phyloP scores from a whole-genome alignment of 2,329 filamentous ascomycete genomes.

The Paramyrothecium sp. region DNA sequence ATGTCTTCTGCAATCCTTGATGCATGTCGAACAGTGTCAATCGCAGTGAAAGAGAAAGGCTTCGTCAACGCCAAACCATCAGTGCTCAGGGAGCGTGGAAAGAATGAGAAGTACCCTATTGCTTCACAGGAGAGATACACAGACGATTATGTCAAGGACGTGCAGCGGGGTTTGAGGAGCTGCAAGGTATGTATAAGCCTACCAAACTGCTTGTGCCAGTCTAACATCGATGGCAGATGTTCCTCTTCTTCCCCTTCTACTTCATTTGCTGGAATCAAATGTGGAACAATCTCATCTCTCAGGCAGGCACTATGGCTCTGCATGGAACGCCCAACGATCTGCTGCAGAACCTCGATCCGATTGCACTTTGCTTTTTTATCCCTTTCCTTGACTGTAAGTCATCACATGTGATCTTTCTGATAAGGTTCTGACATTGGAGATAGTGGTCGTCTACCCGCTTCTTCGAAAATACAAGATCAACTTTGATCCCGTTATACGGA shows the following conservation, averaged over 20 bases:
- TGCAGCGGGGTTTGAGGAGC: slow-evolving; percentile 15
- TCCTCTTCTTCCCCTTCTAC: slow-evolving; percentile 10
- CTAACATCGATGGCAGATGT: slow-evolving; percentile 5
- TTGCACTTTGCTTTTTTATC: slow-evolving; percentile 23
- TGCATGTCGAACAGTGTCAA: slow-evolving; percentile 5
- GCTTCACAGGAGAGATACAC: slow-evolving; percentile 19
- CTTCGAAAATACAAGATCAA: slow-evolving; percentile 16
- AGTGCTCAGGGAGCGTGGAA: slow-evolving; percentile 10
- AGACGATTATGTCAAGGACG: slow-evolving; percentile 17
- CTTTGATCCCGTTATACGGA: slow-evolving; percentile 17
- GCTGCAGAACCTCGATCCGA: slow-evolving; percentile 23
- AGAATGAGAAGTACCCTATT: slow-evolving; percentile 15
- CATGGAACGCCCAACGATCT: slow-evolving; percentile 23
- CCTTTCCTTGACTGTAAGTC: slow-evolving; percentile 21
- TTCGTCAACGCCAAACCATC: slow-evolving; percentile 9
- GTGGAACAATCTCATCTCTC: slow-evolving; percentile 29
- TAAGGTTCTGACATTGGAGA: not conserved
- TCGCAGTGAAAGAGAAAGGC: slow-evolving; percentile 7
- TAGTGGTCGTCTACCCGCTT: slow-evolving; percentile 14
- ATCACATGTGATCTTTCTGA: not conserved
- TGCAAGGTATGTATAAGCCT: slow-evolving; percentile 18
- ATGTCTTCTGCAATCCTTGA: slow-evolving; percentile 10
- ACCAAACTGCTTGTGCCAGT: not conserved
- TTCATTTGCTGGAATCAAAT: slow-evolving; percentile 22
- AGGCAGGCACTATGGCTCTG: slow-evolving; percentile 18